A percentile compares a stretch with the other conserved stretches of the same genome.
Conservation (phyloP, 345 rosid species). For the Corchorus olitorius region DNA sequence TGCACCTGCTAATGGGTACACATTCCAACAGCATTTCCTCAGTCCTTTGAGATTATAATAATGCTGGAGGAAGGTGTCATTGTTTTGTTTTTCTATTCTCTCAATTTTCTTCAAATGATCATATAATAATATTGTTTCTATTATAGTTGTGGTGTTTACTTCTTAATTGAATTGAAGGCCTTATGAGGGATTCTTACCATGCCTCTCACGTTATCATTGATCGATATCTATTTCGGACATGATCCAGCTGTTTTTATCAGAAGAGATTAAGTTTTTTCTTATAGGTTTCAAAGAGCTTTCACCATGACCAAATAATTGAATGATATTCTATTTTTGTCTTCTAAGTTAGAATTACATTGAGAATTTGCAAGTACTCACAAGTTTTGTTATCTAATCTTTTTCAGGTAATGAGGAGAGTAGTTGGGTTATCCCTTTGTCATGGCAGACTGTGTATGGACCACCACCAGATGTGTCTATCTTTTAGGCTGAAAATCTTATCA, state of each 20-base stretch:
- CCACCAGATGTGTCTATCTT: constrained; percentile 88
- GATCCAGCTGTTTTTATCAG: not conserved
- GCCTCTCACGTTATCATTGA: not conserved
- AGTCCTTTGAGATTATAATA: not conserved
- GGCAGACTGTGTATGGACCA: constrained; percentile 84
- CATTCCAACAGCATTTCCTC: not conserved
- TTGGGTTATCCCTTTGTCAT: constrained; percentile 76
- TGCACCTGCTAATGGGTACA: not conserved
- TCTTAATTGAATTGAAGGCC: not conserved
- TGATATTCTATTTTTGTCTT: not conserved
- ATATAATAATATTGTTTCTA: not conserved
- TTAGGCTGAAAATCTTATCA: constrained; percentile 28
- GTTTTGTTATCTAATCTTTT: constrained; percentile 3
- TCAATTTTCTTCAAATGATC: not conserved
- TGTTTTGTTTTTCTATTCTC: too few relatives aligned
- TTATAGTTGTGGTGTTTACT: not conserved
- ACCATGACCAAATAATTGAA: not conserved
- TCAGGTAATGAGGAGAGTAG: constrained; percentile 61
- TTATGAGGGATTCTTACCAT: not conserved
- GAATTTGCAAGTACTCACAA: not conserved
- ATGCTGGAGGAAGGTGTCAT: not conserved
- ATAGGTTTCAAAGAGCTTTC: not conserved
- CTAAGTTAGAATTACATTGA: not conserved
- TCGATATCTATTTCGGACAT: not conserved
- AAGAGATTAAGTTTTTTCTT: not conserved